Evolutionary conservation across 306 rosid species (phyloP).

Genomic region (Calophaca sinica): DNA sequence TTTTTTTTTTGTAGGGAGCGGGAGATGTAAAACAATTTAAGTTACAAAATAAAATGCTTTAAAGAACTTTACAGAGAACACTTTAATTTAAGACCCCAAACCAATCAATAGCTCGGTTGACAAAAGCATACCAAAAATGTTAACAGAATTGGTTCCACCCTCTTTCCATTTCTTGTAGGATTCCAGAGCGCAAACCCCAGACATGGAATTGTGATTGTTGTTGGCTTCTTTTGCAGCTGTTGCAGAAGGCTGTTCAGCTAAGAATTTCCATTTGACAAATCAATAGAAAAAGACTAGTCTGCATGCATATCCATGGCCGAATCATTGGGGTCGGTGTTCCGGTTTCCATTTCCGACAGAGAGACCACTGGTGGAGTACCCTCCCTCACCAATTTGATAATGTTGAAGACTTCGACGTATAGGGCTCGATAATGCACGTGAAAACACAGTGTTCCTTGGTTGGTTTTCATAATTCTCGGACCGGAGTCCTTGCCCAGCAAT

Average conservation of each 20-base stretch:
- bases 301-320: constrained; percentile 93
- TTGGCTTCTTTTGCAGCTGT: constrained; percentile 49
- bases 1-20: constrained; percentile 4
- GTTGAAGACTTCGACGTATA: constrained; percentile 80
- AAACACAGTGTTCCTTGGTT: constrained; percentile 80
- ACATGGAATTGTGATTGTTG: constrained; percentile 33
- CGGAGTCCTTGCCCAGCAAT: constrained; percentile 67
- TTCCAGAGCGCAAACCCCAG: constrained; percentile 40
- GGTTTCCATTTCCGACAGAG: constrained; percentile 63
- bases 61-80: constrained; percentile 59
- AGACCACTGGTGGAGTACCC: constrained; percentile 52
- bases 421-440: constrained; percentile 87
- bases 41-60: constrained; percentile 47
- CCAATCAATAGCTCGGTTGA: constrained; percentile 44
- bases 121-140: constrained; percentile 45
- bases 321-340: constrained; percentile 62
- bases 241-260: constrained; percentile 43
- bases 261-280: constrained; percentile 42
- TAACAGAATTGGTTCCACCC: constrained; percentile 46
- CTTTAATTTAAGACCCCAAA: constrained; percentile 43
- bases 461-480: constrained; percentile 65
- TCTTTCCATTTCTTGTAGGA: constrained; percentile 42
- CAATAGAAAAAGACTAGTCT: constrained; percentile 58
- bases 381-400: constrained; percentile 72
- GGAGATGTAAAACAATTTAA: constrained; percentile 31